Base-by-base conservation (phyloP, 2,329 filamentous ascomycete genomes). In the Fusarium foetens region DNA sequence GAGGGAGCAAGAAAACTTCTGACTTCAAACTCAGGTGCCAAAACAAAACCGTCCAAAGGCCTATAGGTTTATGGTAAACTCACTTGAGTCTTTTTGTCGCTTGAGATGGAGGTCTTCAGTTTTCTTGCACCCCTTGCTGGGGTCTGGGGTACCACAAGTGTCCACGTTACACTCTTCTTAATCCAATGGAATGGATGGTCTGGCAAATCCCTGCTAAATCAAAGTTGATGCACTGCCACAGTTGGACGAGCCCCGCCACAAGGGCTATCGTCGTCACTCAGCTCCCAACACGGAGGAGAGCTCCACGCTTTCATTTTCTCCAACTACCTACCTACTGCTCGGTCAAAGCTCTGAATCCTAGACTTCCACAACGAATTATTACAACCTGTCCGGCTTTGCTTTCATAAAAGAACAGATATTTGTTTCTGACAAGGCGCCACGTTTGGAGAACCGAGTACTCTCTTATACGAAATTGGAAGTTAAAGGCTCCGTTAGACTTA, bases 151-250 rank as follows among this genome's bases (percentile, higher is more conserved):
- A 66, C 69, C 60, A 72, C 69, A 31, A 36, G 52, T 66, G 67
- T 57, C 69, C 70, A 58, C 60, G 60, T 66, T 66, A 61, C 69
- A 41, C 69, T 38, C 62, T 45, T 57, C 45, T n/a, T 25, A 27
- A 49, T 58, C 66, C 49, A 36, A 71, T 68, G 36, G 49, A 35
- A 38, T 27, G 25, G 33, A 36, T 21, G 33, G 38, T 27, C 19
- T 64, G 49, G 43, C 29, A 45, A 41, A 27, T 23, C 70, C 70
- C 71, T 73, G 71, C 57, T 45, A 17, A 27, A 17, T 54, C 39
- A 25, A n/a, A 23, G 23, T 12, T 21, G 19, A 19, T 42, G 70
- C 67, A 73, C 71, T 57, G 71, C 71, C 71, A 73, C 70, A 27
- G 41, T 39, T 25, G 21, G 25, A 46, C n/a, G 8, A 21, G 29